These are phyloP conservation scores for Talaromyces albobiverticillius DNA, from an alignment of 2,329 filamentous ascomycete genomes.

Conservation along the genomic window DNA sequence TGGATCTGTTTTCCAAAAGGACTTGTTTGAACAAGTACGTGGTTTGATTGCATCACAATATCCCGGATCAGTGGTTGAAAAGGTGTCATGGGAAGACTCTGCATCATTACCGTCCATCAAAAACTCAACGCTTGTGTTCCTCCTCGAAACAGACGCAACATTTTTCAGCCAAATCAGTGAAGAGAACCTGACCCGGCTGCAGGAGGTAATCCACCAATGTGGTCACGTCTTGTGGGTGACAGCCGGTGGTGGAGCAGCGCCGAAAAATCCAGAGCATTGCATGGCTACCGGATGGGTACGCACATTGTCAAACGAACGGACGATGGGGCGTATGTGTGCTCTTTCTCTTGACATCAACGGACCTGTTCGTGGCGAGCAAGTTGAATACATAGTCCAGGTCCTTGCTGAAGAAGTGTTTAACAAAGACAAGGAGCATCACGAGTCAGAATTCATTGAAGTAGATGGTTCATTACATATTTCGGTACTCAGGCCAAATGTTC, in stretches of 20 bases:
- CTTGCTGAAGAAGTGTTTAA: not conserved
- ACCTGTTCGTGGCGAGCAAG: not conserved
- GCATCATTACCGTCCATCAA: too few species aligned
- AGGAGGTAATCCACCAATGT: not conserved
- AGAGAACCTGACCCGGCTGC: not conserved
- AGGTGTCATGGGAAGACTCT: too few species aligned
- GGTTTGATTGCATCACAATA: too few species aligned
- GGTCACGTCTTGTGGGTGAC: not conserved
- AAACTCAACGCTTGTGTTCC: constrained; percentile 5
- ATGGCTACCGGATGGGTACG: not conserved
- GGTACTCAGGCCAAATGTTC: too few species aligned
- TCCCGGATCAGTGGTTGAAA: too few species aligned
- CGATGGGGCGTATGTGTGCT: not conserved
- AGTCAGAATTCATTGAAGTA: not conserved
- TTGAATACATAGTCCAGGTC: not conserved
- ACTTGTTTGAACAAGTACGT: too few species aligned
- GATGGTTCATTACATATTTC: constrained; percentile 2
- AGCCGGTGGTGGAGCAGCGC: not conserved
- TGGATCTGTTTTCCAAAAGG: too few species aligned
- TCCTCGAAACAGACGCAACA: not conserved
- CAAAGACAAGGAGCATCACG: not conserved
- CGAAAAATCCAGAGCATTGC: not conserved
- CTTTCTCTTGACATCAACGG: not conserved
- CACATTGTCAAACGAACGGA: not conserved
- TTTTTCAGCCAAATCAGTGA: not conserved